Conservation (phyloP, 192 early-diverging fungal species). For the Coemansia sp. region DNA sequence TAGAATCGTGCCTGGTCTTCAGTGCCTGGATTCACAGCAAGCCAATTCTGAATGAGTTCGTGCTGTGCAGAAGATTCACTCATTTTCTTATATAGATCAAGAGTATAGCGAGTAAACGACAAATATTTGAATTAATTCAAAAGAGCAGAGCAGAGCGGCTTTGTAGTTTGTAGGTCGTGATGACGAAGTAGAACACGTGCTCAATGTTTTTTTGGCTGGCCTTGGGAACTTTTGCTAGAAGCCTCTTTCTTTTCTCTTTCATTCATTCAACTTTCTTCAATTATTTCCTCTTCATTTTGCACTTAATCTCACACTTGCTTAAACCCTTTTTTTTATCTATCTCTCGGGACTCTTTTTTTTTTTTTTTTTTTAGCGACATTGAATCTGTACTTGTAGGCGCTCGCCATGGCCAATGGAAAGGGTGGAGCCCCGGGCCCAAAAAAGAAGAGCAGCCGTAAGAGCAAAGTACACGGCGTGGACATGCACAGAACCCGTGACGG, state of each 20-base stretch:
- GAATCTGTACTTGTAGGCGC: background rate
- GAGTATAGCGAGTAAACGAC: background rate
- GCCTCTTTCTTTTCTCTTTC: background rate
- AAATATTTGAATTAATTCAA: too few relatives aligned
- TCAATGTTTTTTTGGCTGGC: background rate
- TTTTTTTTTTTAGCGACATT: background rate
- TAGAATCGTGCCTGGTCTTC: slow-evolving; percentile 70
- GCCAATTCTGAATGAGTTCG: slow-evolving; percentile 65
- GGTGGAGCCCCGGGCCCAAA: slow-evolving; percentile 19
- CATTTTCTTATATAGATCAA: slow-evolving; percentile 14
- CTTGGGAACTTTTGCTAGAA: too few relatives aligned
- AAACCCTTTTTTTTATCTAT: background rate
- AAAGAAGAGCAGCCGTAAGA: slow-evolving; percentile 17
- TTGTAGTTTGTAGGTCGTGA: background rate
- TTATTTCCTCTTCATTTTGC: background rate
- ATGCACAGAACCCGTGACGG: background rate
- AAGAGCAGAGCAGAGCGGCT: too few relatives aligned
- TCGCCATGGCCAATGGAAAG: slow-evolving; percentile 36
- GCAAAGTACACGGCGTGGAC: slow-evolving; percentile 19
- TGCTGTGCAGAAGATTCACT: slow-evolving; percentile 44
- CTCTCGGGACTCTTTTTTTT: background rate
- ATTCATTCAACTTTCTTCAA: background rate
- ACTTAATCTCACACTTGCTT: background rate
- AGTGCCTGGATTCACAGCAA: slow-evolving; percentile 57
- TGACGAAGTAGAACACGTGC: slow-evolving; percentile 1